A percentile compares a stretch with the other conserved stretches of the same genome.
phyloP scores from a whole-genome alignment of 495 filamentous ascomycete genomes.

The Xylaria flabelliformis region DNA sequence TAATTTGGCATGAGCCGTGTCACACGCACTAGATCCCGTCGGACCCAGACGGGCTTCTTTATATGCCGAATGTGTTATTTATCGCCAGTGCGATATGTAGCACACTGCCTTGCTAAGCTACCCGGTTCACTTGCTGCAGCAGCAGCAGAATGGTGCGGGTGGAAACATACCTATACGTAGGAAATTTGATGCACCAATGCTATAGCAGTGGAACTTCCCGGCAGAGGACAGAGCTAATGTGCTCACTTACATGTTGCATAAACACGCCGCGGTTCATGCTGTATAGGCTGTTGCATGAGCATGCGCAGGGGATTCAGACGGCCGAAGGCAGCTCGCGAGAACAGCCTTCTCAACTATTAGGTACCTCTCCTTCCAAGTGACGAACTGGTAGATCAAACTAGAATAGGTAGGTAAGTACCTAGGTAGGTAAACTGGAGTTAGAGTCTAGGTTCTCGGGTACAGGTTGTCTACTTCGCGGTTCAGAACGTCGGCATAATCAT shows the following conservation, averaged over 20 bases:
- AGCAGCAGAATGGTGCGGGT: not conserved
- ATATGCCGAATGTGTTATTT: not conserved
- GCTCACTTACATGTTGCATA: not conserved
- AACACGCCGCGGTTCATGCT: constrained; percentile 8
- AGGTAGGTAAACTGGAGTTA: not conserved
- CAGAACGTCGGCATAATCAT: not conserved
- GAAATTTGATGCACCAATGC: constrained; percentile 2
- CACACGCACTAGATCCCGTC: constrained; percentile 7
- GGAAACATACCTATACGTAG: not conserved
- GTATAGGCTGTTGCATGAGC: constrained; percentile 1
- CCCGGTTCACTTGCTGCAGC: not conserved
- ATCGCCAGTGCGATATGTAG: not conserved
- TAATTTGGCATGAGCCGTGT: not conserved
- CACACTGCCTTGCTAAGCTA: not conserved
- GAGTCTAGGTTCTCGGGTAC: not conserved
- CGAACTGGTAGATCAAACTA: not conserved
- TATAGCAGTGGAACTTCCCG: not conserved
- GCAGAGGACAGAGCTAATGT: not conserved
- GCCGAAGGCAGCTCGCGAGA: no score
- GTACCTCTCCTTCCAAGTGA: not conserved
- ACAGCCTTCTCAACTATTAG: not conserved
- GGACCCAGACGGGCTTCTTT: not conserved
- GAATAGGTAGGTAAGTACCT: constrained; percentile 2
- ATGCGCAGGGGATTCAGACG: not conserved
- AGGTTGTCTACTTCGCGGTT: not conserved